Conservation (phyloP, 768 basidiomycete species). For the Stropharia rugosoannulata region DNA sequence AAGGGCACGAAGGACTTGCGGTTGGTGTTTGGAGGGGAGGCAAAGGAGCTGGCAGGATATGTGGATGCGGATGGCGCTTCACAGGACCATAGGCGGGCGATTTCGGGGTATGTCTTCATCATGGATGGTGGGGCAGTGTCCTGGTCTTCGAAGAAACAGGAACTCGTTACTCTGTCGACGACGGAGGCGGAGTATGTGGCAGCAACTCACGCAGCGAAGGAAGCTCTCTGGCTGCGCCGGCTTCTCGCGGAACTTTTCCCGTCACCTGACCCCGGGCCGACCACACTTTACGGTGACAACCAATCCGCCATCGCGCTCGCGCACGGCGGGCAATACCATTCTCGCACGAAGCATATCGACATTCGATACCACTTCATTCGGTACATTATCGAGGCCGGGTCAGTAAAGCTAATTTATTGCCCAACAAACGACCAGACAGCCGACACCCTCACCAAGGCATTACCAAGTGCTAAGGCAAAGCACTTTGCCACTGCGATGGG, state of each 20-base stretch:
- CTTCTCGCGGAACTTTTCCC: slow-evolving; percentile 6
- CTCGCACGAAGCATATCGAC: slow-evolving; percentile 12
- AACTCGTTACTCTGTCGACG: slow-evolving; percentile 30
- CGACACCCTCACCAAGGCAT: slow-evolving; percentile 16
- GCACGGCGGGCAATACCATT: slow-evolving; percentile 12
- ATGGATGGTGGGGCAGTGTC: slow-evolving; percentile 30
- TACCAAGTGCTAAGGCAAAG: slow-evolving; percentile 11
- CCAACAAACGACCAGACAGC: slow-evolving; percentile 12
- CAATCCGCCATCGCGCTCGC: slow-evolving; percentile 13
- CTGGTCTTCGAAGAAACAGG: slow-evolving; percentile 35
- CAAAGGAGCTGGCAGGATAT: slow-evolving; percentile 5
- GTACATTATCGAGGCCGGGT: slow-evolving; percentile 1
- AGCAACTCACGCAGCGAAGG: slow-evolving; percentile 13
- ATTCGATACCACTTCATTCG: slow-evolving; percentile 9
- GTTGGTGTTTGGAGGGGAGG: slow-evolving; percentile 7
- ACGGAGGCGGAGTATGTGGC: slow-evolving; percentile 42
- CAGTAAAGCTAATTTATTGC: slow-evolving; percentile 9
- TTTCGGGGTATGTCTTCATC: slow-evolving; percentile 27
- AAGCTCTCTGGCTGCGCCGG: slow-evolving; percentile 12
- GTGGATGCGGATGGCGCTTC: slow-evolving; percentile 19
- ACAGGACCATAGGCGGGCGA: slow-evolving; percentile 5
- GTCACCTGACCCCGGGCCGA: background rate
- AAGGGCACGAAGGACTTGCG: slow-evolving; percentile 10
- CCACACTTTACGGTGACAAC: slow-evolving; percentile 10
- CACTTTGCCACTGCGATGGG: slow-evolving; percentile 12